These are phyloP conservation scores for Fusarium papillatum DNA, from an alignment of 2,329 filamentous ascomycete genomes.

Conservation along the genomic window DNA sequence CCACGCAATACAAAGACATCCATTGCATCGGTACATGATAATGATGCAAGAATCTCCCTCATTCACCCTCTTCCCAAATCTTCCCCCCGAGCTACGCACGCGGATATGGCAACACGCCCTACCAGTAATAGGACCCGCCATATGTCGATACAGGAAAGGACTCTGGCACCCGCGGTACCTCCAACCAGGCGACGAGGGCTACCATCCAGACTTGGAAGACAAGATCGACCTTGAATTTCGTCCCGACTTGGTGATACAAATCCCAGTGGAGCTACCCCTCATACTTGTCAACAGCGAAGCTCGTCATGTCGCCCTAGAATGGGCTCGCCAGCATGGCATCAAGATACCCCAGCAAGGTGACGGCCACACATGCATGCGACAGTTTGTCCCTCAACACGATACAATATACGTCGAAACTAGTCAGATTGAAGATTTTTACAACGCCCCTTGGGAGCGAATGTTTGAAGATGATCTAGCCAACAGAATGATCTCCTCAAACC, in stretches of 20 bases:
- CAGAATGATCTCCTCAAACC: neutral
- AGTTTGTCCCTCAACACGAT: conserved; percentile 5
- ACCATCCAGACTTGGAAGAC: neutral
- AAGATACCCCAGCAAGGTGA: neutral
- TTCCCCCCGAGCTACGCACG: conserved; percentile 22
- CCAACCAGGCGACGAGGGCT: neutral
- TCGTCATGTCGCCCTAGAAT: neutral
- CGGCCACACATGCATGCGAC: conserved; percentile 7
- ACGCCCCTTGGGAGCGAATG: neutral
- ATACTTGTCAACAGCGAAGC: conserved; percentile 18
- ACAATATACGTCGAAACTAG: conserved; percentile 16
- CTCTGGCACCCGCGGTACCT: conserved; percentile 11
- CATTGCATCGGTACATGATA: neutral
- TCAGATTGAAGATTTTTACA: neutral
- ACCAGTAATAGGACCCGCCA: neutral
- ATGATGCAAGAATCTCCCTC: neutral
- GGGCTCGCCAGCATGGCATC: neutral
- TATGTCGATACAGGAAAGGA: conserved; percentile 4
- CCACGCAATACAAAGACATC: neutral
- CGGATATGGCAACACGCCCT: conserved; percentile 21
- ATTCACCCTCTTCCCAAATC: neutral
- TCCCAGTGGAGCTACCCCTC: neutral
- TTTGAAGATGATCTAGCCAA: neutral
- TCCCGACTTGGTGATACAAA: neutral
- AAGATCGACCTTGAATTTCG: conserved; percentile 13